Conservation (phyloP, 2,329 filamentous ascomycete species). For the Colletotrichum spaethianum region DNA sequence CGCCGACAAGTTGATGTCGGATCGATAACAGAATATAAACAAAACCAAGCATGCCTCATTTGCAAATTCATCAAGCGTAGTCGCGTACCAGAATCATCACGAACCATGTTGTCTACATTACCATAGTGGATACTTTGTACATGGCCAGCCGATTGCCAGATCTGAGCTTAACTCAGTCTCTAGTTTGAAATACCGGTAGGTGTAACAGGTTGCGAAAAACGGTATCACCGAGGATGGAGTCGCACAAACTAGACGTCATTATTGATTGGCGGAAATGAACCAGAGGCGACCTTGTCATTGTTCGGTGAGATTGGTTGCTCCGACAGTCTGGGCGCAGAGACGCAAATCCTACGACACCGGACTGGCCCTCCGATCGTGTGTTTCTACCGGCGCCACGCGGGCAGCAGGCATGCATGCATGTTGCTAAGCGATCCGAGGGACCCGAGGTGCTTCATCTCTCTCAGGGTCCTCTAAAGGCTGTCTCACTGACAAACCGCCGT, state of each 20-base stretch:
- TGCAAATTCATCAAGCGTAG: neutral
- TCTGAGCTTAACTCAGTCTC: neutral
- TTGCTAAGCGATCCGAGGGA: constrained; percentile 21
- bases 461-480: neutral
- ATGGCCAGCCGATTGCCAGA: neutral
- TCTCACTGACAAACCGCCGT: neutral
- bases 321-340: constrained; percentile 19
- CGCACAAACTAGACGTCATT: too few relatives aligned
- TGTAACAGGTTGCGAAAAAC: neutral
- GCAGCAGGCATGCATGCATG: constrained; percentile 17
- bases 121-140: too few relatives aligned
- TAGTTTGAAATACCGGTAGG: neutral
- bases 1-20: neutral
- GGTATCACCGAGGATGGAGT: neutral
- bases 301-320: constrained; percentile 13
- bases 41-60: neutral
- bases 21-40: neutral
- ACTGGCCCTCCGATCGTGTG: neutral
- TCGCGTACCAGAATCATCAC: neutral
- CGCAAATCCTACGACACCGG: neutral
- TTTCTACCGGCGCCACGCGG: constrained; percentile 19
- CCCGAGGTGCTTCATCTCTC: constrained; percentile 3
- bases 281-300: neutral
- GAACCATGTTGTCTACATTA: neutral
- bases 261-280: neutral